Percentiles rank a stretch among this genome's conserved stretches.
These are phyloP conservation scores for Urtica urens DNA, from an alignment of 306 rosid species.

Conservation along the genomic window DNA sequence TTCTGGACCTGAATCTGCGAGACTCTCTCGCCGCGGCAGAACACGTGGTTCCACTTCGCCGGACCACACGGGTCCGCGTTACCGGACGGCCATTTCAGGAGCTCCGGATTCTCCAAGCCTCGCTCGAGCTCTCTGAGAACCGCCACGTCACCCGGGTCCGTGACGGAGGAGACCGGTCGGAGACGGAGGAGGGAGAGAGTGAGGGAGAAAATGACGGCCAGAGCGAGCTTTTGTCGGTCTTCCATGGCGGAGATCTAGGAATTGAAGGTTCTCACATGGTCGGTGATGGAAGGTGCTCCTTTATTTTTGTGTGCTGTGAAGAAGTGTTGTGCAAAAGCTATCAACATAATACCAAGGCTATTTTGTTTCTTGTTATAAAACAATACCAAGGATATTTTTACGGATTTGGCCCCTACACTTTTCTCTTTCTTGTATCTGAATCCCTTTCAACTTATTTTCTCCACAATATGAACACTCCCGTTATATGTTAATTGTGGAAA, in stretches of 20 bases:
- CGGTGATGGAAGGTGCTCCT: conserved; percentile 22
- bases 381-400: no score
- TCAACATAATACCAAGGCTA: no score
- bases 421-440: no score
- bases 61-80: conserved; percentile 63
- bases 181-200: conserved; percentile 19
- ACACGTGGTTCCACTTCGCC: conserved; percentile 44
- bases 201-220: neutral
- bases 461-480: no score
- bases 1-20: conserved; percentile 71
- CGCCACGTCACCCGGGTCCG: conserved; percentile 53
- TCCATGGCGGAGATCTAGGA: conserved; percentile 39
- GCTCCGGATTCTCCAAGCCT: conserved; percentile 51
- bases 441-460: no score
- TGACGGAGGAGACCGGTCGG: conserved; percentile 19
- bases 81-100: conserved; percentile 69
- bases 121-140: conserved; percentile 47
- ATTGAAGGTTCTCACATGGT: conserved; percentile 7
- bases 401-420: no score
- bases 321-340: no score
- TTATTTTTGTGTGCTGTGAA: no score
- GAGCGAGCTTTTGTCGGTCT: conserved; percentile 9
- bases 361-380: no score
- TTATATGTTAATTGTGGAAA: no score
- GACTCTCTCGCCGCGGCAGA: conserved; percentile 42